Conservation (phyloP, 805 yeast genomes). For the Saturnispora halmiae region DNA sequence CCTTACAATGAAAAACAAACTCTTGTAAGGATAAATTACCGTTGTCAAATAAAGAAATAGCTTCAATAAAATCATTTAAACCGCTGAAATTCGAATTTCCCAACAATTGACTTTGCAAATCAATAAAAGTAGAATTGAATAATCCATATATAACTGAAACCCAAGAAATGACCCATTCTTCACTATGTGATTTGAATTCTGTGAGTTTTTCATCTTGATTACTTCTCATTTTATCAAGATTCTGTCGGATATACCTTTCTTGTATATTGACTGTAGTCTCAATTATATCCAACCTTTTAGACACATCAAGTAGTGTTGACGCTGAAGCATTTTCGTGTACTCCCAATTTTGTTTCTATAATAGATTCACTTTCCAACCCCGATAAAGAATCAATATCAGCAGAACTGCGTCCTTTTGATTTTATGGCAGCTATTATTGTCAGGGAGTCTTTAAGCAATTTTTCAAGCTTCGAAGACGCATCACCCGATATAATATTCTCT, state of each 20-base stretch:
- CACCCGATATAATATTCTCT: slow-evolving; percentile 3
- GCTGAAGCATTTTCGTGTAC: slow-evolving; percentile 13
- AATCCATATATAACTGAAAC: slow-evolving; percentile 24
- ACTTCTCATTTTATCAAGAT: slow-evolving; percentile 8
- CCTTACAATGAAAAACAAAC: slow-evolving; percentile 20
- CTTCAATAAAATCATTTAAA: slow-evolving; percentile 18
- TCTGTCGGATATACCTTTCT: slow-evolving; percentile 9
- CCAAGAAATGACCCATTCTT: slow-evolving; percentile 24
- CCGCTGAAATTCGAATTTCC: slow-evolving; percentile 21
- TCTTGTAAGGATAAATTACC: slow-evolving; percentile 19
- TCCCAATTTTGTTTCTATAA: not conserved
- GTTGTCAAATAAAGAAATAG: slow-evolving; percentile 15
- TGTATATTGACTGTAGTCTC: slow-evolving; percentile 9
- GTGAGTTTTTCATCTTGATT: slow-evolving; percentile 12
- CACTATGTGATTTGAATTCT: slow-evolving; percentile 13
- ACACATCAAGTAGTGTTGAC: slow-evolving; percentile 17
- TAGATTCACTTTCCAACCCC: not conserved
- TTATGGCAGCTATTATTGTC: not conserved
- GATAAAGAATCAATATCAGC: not conserved
- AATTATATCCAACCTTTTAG: slow-evolving; percentile 11
- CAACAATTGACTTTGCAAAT: slow-evolving; percentile 21
- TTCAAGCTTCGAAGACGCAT: slow-evolving; percentile 1
- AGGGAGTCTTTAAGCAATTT: not conserved
- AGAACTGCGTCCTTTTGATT: not conserved
- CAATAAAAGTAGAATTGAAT: slow-evolving; percentile 20